Conservation (phyloP, 2,329 filamentous ascomycete species). For the Clonostachys rosea region DNA sequence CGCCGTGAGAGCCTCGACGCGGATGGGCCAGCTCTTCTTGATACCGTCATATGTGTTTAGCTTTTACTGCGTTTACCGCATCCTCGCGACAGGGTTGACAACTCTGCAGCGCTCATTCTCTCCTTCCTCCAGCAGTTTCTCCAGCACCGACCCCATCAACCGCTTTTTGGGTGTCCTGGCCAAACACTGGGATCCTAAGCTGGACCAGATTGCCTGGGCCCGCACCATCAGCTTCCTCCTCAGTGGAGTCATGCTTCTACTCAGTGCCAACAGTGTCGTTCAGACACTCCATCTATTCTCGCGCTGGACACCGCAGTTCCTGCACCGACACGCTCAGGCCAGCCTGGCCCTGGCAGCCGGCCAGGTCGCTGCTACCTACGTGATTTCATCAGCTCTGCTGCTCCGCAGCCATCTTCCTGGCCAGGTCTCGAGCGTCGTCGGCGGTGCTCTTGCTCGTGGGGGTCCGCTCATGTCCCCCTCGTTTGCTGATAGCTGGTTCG, state of each 20-base stretch:
- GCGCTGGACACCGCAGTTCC: constrained; percentile 66
- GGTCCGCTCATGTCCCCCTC: constrained; percentile 57
- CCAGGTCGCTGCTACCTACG: constrained; percentile 80
- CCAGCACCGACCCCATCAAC: constrained; percentile 77
- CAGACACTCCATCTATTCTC: constrained; percentile 82
- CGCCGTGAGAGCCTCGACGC: constrained; percentile 63
- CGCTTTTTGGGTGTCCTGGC: constrained; percentile 76
- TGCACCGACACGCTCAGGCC: constrained; percentile 71
- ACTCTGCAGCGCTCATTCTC: constrained; percentile 52
- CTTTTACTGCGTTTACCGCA: constrained; percentile 80
- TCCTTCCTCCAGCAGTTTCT: constrained; percentile 39
- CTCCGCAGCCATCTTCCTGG: constrained; percentile 73
- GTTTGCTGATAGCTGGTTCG: constrained; percentile 74
- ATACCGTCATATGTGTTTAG: constrained; percentile 66
- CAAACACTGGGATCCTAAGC: constrained; percentile 76
- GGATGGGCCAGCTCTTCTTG: constrained; percentile 59
- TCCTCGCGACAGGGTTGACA: constrained; percentile 66
- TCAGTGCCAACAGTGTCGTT: constrained; percentile 77
- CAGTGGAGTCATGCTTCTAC: constrained; percentile 76
- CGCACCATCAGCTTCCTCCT: constrained; percentile 81
- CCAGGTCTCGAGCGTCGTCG: constrained; percentile 73
- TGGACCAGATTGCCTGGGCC: constrained; percentile 80
- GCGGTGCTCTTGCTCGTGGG: constrained; percentile 60
- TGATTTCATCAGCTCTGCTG: constrained; percentile 74
- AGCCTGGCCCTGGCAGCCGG: constrained; percentile 68